phyloP scores from a whole-genome alignment of 192 early-diverging fungal genomes.

The Jimgerdemannia lactiflua region DNA sequence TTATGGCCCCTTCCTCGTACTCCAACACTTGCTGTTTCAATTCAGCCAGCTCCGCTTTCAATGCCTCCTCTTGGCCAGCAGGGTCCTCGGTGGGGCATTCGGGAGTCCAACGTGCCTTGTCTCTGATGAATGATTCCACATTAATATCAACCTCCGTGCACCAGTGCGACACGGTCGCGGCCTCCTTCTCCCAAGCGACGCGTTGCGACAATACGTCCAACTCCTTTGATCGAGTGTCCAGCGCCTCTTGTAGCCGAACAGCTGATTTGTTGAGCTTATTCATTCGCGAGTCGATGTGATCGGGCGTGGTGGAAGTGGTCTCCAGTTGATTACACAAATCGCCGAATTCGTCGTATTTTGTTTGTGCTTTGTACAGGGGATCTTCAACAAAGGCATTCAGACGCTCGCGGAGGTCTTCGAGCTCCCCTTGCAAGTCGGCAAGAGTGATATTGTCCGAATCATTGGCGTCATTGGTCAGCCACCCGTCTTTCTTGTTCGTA shows the following conservation, averaged over 20 bases:
- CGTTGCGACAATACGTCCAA: conserved; percentile 12
- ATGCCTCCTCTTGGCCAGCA: not conserved
- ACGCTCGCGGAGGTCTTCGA: conserved; percentile 7
- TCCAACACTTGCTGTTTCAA: not conserved
- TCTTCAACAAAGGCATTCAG: conserved; percentile 5
- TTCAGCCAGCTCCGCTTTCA: not conserved
- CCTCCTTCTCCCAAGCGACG: conserved; percentile 7
- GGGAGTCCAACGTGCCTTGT: conserved; percentile 9
- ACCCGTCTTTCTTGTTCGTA: conserved; percentile 15
- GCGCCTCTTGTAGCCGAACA: conserved; percentile 16
- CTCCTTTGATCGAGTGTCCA: conserved; percentile 14
- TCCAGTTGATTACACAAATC: conserved; percentile 15
- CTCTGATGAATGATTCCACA: not conserved
- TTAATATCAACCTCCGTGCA: not conserved
- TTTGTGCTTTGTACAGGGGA: conserved; percentile 12
- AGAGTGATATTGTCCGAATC: conserved; percentile 6
- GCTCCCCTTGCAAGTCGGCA: conserved; percentile 7
- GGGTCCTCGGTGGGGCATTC: not conserved
- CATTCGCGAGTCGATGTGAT: conserved; percentile 27
- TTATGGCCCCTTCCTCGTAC: not conserved
- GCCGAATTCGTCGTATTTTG: conserved; percentile 18
- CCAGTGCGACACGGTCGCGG: not conserved
- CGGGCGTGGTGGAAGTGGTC: conserved; percentile 20
- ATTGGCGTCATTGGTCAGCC: conserved; percentile 6
- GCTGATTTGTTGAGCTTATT: not conserved